A percentile compares a stretch with the other conserved stretches of the same genome.
These are phyloP conservation scores for Claviceps africana DNA, from an alignment of 2,329 filamentous ascomycete genomes.

Conservation along the genomic window DNA sequence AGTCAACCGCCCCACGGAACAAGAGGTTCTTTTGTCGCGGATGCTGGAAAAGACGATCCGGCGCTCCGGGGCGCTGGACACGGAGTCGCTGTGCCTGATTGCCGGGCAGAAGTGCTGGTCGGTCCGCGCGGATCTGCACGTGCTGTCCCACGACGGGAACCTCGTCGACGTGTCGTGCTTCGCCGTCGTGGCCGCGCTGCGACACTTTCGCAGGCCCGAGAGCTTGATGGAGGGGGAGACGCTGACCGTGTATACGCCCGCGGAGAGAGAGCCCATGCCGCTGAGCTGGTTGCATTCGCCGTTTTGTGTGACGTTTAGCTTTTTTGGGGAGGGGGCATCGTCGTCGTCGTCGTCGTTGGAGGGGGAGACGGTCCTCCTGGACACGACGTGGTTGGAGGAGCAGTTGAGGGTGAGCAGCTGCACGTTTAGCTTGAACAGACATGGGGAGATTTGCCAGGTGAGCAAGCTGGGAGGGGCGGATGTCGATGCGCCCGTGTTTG, in stretches of 20 bases:
- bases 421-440: conserved; percentile 74
- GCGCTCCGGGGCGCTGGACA: conserved; percentile 81
- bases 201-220: conserved; percentile 85
- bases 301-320: conserved; percentile 80
- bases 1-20: conserved; percentile 66
- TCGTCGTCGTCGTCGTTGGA: conserved; percentile 21
- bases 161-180: conserved; percentile 77
- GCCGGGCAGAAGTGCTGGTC: conserved; percentile 86
- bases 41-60: conserved; percentile 90
- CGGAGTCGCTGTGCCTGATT: conserved; percentile 86
- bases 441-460: conserved; percentile 82
- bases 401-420: conserved; percentile 59
- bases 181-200: conserved; percentile 72
- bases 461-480: conserved; percentile 78
- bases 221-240: conserved; percentile 73
- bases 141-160: conserved; percentile 82
- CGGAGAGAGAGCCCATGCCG: conserved; percentile 80
- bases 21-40: conserved; percentile 73
- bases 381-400: conserved; percentile 62
- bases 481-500: conserved; percentile 63
- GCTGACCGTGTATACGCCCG: conserved; percentile 68
- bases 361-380: conserved; percentile 47
- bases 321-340: conserved; percentile 54
- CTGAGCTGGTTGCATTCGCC: conserved; percentile 86
- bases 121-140: conserved; percentile 79